These are phyloP conservation scores for Tuber borchii DNA, from an alignment of 495 filamentous ascomycete genomes.

Conservation along the genomic window DNA sequence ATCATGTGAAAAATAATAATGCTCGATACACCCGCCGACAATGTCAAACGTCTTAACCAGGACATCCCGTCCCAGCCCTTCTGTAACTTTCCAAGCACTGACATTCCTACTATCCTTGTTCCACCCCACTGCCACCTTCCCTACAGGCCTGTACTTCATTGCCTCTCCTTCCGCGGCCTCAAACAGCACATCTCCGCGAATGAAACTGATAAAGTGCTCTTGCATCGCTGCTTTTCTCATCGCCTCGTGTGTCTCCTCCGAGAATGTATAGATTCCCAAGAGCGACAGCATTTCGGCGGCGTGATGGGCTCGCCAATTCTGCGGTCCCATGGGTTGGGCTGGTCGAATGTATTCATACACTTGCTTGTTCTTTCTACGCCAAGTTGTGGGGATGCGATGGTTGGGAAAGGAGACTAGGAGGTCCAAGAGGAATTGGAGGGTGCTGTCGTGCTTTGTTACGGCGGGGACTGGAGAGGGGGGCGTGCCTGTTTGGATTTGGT, in stretches of 20 bases:
- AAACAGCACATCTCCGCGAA: neutral
- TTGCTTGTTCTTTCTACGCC: neutral
- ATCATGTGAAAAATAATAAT: neutral
- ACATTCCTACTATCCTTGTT: neutral
- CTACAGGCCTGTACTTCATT: neutral
- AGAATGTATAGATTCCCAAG: neutral
- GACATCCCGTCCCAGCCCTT: neutral
- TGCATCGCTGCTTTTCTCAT: neutral
- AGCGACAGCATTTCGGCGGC: neutral
- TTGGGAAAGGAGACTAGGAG: neutral
- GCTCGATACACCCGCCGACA: neutral
- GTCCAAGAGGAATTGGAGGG: neutral
- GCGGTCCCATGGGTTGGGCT: neutral
- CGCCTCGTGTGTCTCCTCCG: neutral
- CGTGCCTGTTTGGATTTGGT: neutral
- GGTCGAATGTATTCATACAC: neutral
- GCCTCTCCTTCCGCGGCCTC: neutral
- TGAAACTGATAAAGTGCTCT: neutral
- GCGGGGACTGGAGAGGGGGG: neutral
- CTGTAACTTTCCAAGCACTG: neutral
- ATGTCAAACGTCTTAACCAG: neutral
- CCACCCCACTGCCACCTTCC: neutral
- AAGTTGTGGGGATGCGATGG: neutral
- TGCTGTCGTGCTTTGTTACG: neutral
- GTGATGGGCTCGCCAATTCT: neutral